Conservation (phyloP, 169 alveolate genomes). For the Cryptosporidium sp. region DNA sequence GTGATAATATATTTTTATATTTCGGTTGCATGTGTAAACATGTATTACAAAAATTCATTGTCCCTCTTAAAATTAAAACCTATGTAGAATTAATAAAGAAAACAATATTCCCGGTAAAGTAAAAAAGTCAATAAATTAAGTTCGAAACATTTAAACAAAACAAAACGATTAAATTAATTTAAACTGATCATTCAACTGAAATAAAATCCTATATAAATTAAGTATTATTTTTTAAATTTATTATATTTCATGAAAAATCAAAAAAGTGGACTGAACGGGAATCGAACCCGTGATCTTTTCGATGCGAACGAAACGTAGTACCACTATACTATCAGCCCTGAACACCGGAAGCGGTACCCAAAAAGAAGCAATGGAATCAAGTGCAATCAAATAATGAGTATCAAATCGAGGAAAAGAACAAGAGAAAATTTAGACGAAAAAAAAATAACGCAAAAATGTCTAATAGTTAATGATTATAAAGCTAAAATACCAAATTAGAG, state of each 20-base stretch:
- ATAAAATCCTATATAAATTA: too few species aligned
- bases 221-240: too few species aligned
- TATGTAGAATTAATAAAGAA: neutral
- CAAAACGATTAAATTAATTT: neutral
- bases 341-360: slow-evolving; percentile 4
- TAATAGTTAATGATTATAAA: neutral
- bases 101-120: neutral
- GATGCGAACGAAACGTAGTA: slow-evolving; percentile 78
- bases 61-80: slow-evolving; percentile 15
- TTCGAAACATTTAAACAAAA: neutral
- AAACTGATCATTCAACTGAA: neutral
- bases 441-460: neutral
- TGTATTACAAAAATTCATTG: slow-evolving; percentile 2
- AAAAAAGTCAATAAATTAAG: neutral
- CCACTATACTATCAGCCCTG: slow-evolving; percentile 78
- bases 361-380: neutral
- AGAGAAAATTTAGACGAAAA: neutral
- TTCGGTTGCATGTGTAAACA: slow-evolving; percentile 23
- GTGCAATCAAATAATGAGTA: neutral
- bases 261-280: slow-evolving; percentile 76
- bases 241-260: neutral
- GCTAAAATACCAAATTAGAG: slow-evolving; percentile 41
- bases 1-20: neutral
- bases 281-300: slow-evolving; percentile 78
- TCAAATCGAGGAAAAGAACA: neutral